A percentile compares a stretch with the other conserved stretches of the same genome.
Evolutionary conservation across 75 land plant species (phyloP).

Genomic region (Picea sitchensis): DNA sequence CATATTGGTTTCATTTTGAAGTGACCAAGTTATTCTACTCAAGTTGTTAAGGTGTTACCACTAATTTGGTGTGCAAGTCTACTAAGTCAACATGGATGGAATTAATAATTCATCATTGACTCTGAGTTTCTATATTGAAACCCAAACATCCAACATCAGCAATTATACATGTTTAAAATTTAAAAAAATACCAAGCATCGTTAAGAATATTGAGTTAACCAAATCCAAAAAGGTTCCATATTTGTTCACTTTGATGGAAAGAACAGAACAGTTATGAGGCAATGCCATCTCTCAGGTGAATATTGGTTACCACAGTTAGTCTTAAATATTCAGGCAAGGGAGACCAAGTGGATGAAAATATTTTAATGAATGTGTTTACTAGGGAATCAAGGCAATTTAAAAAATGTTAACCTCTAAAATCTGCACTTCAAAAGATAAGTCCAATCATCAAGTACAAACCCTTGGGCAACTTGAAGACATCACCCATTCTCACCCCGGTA

Average conservation of each 20-base stretch:
- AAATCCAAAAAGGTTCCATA: not conserved
- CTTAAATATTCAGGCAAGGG: not conserved
- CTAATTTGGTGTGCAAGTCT: not conserved
- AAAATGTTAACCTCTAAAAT: no score
- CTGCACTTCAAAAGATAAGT: no score
- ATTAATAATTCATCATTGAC: no score
- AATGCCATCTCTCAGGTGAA: not conserved
- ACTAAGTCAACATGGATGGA: not conserved
- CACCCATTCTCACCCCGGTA: no score
- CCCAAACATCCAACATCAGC: not conserved
- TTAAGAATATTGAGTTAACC: not conserved
- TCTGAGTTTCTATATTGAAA: not conserved
- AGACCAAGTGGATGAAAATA: not conserved
- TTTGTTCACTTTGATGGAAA: not conserved
- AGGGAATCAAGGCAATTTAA: no score
- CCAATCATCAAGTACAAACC: no score
- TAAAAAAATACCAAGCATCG: not conserved
- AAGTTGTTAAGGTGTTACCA: no score
- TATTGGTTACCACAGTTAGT: not conserved
- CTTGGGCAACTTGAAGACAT: no score
- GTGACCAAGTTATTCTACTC: not conserved
- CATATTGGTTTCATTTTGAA: not conserved
- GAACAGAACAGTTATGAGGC: not conserved
- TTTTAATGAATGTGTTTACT: no score
- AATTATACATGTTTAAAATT: not conserved